Conservation (phyloP, 768 basidiomycete species). For the Tulasnella sp. region DNA sequence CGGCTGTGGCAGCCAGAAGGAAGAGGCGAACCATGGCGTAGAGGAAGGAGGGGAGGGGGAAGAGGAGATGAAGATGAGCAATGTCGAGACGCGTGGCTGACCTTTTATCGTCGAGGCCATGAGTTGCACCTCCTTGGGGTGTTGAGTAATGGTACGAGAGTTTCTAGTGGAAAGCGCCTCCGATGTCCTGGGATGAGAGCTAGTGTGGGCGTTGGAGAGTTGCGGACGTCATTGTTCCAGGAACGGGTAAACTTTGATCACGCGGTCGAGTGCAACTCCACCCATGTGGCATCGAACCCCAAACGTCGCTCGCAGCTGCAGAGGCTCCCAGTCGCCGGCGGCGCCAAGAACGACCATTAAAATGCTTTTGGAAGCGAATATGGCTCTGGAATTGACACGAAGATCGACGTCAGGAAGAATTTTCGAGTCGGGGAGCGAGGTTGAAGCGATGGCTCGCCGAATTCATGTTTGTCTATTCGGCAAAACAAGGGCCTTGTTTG, state of each 20-base stretch:
- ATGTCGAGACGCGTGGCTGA: not conserved
- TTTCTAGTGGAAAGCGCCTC: not conserved
- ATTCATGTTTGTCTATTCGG: not conserved
- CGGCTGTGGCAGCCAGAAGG: not conserved
- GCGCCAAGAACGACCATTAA: not conserved
- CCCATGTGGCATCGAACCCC: not conserved
- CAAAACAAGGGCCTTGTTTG: not conserved
- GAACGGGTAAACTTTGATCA: not conserved
- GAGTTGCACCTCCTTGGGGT: not conserved
- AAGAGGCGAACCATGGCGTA: not conserved
- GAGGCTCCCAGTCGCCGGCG: not conserved
- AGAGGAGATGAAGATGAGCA: not conserved
- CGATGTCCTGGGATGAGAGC: not conserved
- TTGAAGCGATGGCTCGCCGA: not conserved
- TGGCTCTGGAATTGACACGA: not conserved
- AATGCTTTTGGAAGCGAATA: not conserved
- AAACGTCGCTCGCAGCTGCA: not conserved
- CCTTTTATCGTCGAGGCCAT: not conserved
- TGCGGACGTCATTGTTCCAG: slow-evolving; percentile 3
- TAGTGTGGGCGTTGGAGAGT: not conserved
- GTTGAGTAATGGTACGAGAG: not conserved
- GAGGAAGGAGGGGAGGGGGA: not conserved
- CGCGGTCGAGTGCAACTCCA: not conserved
- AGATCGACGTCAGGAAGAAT: not conserved
- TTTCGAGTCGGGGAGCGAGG: not conserved